Base-by-base conservation (phyloP, 805 yeast species). In the Candida tallmaniae region DNA sequence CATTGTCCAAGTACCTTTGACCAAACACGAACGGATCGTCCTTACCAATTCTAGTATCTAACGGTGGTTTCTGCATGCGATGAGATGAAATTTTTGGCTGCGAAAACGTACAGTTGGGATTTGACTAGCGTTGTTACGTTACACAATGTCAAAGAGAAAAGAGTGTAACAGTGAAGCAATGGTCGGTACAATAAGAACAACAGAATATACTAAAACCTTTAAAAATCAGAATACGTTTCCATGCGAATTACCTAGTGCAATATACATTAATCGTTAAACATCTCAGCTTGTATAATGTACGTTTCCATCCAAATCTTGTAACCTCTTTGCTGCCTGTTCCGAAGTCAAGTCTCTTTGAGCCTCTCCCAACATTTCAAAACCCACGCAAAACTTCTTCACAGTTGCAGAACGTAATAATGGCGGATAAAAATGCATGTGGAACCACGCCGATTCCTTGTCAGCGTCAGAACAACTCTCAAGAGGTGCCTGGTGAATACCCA, bases 11-110 rank as follows among this genome's bases (percentile, higher is more conserved):
- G 44, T 62, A 76, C 36, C 98, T 68, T 55, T 87, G 94, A 8
- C 98, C 98, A 61, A 93, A 93, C 14, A 80, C 81, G 58, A 87
- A 90, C 5, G 98, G 98, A 23, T 76, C 68, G 47, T 89, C 97
- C 41, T 90, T 81, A 2, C 95, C 90, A 24, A 83, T 67, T 37
- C 90, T 61, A 20, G 32, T 27, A 15, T 35, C 38, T 30, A 43
- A 35, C 11, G 42, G 32, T 14, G 43, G 45, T 16, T 36, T 41
- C 14, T n/a, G n/a, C n/a, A n/a, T n/a, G n/a, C n/a, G n/a, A n/a
- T n/a, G n/a, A n/a, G n/a, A n/a, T n/a, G n/a, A n/a, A n/a, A n/a
- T n/a, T n/a, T n/a, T n/a, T n/a, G n/a, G n/a, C n/a, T n/a, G n/a
- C n/a, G n/a, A n/a, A n/a, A n/a, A n/a, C n/a, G n/a, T n/a, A n/a